These are phyloP conservation scores for Tetracentron sinense DNA, from an alignment of 164 flowering plant genomes.

Conservation along the genomic window DNA sequence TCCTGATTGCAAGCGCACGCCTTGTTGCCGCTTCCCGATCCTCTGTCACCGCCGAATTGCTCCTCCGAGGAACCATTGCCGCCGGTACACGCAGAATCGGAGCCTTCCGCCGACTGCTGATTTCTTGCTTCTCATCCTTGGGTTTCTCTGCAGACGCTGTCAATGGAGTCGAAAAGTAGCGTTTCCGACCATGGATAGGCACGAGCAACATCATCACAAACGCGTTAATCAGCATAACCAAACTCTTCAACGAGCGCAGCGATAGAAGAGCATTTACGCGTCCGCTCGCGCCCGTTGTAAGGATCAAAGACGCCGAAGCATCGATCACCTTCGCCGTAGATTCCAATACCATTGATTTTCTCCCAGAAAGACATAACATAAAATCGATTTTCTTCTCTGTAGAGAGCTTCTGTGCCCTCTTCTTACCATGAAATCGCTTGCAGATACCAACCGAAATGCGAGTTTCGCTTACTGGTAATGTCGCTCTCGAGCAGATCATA, in stretches of 20 bases:
- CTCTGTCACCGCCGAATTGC: conserved; percentile 18
- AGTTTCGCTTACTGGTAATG: background rate
- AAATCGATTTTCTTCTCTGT: background rate
- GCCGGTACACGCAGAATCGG: conserved; percentile 34
- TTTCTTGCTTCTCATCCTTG: conserved; percentile 20
- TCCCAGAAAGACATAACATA: background rate
- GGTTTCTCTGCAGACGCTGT: conserved; percentile 18
- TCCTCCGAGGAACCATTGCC: conserved; percentile 20
- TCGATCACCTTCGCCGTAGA: conserved; percentile 8
- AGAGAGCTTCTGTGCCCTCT: background rate
- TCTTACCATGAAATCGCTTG: background rate
- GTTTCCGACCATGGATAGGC: conserved; percentile 39
- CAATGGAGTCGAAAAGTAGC: conserved; percentile 3
- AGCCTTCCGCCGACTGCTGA: conserved; percentile 14
- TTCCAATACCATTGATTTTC: conserved; percentile 6
- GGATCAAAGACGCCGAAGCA: conserved; percentile 30
- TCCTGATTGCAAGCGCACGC: conserved; percentile 45
- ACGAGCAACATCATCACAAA: conserved; percentile 35
- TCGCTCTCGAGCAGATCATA: background rate
- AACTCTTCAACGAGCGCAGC: conserved; percentile 30
- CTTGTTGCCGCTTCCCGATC: conserved; percentile 48
- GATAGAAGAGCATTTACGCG: conserved; percentile 57
- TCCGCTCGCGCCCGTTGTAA: conserved; percentile 71
- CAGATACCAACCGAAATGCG: background rate
- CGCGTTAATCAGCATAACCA: conserved; percentile 33